Evolutionary conservation across 164 flowering plant species (phyloP).

Genomic region (Nelumbo lutea): DNA sequence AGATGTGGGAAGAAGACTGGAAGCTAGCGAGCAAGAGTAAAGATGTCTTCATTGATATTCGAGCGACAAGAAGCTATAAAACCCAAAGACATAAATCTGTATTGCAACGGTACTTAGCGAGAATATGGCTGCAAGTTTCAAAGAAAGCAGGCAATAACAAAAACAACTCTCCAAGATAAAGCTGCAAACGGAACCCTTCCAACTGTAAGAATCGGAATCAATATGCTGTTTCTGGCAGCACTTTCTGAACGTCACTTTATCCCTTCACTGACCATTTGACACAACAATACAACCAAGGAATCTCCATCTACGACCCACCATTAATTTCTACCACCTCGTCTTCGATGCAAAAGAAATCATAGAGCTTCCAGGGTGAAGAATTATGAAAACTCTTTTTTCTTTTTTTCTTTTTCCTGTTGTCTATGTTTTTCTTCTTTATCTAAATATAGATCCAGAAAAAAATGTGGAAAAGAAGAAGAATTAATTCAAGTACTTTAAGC

Average conservation of each 20-base stretch:
- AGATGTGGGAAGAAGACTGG: too few relatives aligned
- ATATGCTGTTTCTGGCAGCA: not conserved
- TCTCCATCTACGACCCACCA: not conserved
- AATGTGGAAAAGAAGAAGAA: not conserved
- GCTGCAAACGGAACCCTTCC: not conserved
- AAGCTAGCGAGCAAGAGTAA: too few relatives aligned
- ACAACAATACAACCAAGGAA: not conserved
- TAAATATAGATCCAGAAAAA: not conserved
- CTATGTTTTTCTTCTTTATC: not conserved
- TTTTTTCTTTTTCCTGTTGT: not conserved
- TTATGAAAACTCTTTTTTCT: not conserved
- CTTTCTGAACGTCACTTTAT: not conserved
- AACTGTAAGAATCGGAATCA: slow-evolving; percentile 7
- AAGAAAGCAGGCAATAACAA: not conserved
- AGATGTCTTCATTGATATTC: not conserved
- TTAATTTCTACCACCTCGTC: not conserved
- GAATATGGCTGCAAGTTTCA: not conserved
- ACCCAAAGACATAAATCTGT: not conserved
- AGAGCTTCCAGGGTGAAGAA: not conserved
- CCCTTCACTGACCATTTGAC: not conserved
- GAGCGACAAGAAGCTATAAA: not conserved
- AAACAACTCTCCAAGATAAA: not conserved
- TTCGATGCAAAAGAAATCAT: not conserved
- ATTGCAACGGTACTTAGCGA: not conserved
- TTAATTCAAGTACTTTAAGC: not conserved